A percentile compares a stretch with the other conserved stretches of the same genome.
Conservation (phyloP, 2,329 filamentous ascomycete species). For the Monilinia laxa region DNA sequence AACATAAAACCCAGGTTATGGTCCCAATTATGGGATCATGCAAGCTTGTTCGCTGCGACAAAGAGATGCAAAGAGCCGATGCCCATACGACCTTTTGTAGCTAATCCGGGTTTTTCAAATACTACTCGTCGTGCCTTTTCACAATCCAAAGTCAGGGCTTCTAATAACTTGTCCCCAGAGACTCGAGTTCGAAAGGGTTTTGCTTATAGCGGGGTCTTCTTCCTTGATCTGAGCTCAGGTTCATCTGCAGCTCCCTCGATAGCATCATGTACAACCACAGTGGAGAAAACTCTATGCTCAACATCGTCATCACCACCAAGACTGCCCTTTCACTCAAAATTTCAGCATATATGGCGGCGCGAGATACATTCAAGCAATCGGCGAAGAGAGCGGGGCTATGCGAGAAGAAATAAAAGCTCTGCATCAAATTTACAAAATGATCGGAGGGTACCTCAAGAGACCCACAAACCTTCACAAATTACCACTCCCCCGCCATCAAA, state of each 20-base stretch:
- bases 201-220: slow-evolving; percentile 54
- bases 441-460: slow-evolving; percentile 30
- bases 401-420: slow-evolving; percentile 40
- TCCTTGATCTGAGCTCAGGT: slow-evolving; percentile 47
- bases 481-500: slow-evolving; percentile 25
- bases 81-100: slow-evolving; percentile 23
- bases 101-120: slow-evolving; percentile 25
- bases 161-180: slow-evolving; percentile 43
- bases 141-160: slow-evolving; percentile 28
- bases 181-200: slow-evolving; percentile 48
- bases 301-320: slow-evolving; percentile 24
- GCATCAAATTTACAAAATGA: slow-evolving; percentile 33
- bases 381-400: slow-evolving; percentile 31
- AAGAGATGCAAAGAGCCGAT: slow-evolving; percentile 27
- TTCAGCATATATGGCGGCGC: slow-evolving; percentile 35
- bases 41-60: slow-evolving; percentile 29
- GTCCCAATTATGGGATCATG: slow-evolving; percentile 44
- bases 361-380: slow-evolving; percentile 37
- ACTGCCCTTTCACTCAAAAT: slow-evolving; percentile 26
- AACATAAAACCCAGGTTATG: slow-evolving; percentile 49
- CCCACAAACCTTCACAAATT: slow-evolving; percentile 27
- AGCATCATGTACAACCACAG: slow-evolving; percentile 29
- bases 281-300: slow-evolving; percentile 34
- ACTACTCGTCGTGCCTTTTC: slow-evolving; percentile 29
- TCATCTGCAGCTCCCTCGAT: slow-evolving; percentile 41